Evolutionary conservation across 257 asterid genomes (phyloP).

Genomic region (Apocynum venetum): DNA sequence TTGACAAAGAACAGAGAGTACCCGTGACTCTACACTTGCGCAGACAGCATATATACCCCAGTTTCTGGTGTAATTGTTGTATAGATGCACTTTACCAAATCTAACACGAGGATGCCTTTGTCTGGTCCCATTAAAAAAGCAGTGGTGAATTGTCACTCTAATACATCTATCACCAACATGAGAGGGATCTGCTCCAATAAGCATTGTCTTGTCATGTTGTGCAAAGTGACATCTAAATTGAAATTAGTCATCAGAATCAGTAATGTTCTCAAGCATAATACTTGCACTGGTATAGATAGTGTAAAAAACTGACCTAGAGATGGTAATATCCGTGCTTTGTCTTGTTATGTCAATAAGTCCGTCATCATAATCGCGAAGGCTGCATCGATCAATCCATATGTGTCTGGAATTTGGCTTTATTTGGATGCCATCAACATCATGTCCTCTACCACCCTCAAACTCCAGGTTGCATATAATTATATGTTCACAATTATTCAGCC

Average conservation of each 20-base stretch:
- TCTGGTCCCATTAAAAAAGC: constrained; percentile 85
- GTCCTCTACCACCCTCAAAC: constrained; percentile 89
- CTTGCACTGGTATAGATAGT: background rate
- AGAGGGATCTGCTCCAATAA: constrained; percentile 86
- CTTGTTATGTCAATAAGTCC: constrained; percentile 85
- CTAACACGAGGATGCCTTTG: constrained; percentile 93
- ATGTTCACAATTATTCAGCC: constrained; percentile 79
- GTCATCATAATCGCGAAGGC: constrained; percentile 83
- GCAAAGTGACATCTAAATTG: constrained; percentile 64
- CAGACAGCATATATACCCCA: constrained; percentile 92
- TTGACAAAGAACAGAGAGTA: constrained; percentile 17
- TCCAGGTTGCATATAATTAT: constrained; percentile 76
- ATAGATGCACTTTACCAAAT: constrained; percentile 86
- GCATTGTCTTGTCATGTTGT: constrained; percentile 87
- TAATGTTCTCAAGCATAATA: background rate
- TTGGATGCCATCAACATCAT: constrained; percentile 89
- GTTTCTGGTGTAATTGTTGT: constrained; percentile 81
- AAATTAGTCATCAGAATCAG: constrained; percentile 18
- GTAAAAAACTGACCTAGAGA: constrained; percentile 56
- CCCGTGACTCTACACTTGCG: constrained; percentile 98
- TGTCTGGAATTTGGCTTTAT: constrained; percentile 86
- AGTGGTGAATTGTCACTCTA: constrained; percentile 89
- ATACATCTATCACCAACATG: constrained; percentile 79
- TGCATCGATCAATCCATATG: constrained; percentile 94
- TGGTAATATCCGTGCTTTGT: constrained; percentile 83